These are phyloP conservation scores for Calonectria leucothoes DNA, from an alignment of 2,329 filamentous ascomycete species.

Conservation along the genomic window DNA sequence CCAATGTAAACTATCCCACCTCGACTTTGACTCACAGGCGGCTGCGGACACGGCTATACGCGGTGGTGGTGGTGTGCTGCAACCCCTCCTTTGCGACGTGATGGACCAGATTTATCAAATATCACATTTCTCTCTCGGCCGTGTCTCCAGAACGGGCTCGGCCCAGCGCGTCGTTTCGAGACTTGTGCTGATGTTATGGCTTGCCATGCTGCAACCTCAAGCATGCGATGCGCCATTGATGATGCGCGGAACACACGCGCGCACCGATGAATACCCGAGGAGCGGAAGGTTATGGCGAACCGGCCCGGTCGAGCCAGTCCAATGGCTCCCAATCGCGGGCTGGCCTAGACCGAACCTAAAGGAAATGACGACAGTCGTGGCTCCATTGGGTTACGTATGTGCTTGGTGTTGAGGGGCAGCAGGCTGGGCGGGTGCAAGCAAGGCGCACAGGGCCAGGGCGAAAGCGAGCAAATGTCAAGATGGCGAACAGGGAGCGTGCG, in stretches of 20 bases:
- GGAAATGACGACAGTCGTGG: background rate
- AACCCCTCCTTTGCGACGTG: background rate
- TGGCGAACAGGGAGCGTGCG: background rate
- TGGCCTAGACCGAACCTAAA: slow-evolving; percentile 1
- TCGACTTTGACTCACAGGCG: background rate
- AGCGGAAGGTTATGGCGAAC: background rate
- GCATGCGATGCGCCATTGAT: background rate
- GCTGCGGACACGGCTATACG: background rate
- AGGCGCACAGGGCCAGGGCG: background rate
- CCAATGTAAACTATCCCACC: too few relatives aligned
- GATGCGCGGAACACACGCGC: background rate
- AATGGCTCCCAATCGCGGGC: background rate
- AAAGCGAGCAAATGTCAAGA: too few relatives aligned
- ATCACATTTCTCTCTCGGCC: background rate
- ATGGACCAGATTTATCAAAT: background rate
- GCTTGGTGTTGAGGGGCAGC: background rate
- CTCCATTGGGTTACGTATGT: background rate
- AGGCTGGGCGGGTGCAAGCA: too few relatives aligned
- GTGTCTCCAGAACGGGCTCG: background rate
- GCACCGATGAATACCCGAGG: background rate
- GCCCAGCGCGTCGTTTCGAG: background rate
- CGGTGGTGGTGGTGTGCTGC: background rate
- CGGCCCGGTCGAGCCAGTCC: background rate
- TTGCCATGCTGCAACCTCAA: background rate
- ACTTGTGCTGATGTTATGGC: background rate